Base-by-base conservation (phyloP, 441 rosid species). In the Metrosideros polymorpha region DNA sequence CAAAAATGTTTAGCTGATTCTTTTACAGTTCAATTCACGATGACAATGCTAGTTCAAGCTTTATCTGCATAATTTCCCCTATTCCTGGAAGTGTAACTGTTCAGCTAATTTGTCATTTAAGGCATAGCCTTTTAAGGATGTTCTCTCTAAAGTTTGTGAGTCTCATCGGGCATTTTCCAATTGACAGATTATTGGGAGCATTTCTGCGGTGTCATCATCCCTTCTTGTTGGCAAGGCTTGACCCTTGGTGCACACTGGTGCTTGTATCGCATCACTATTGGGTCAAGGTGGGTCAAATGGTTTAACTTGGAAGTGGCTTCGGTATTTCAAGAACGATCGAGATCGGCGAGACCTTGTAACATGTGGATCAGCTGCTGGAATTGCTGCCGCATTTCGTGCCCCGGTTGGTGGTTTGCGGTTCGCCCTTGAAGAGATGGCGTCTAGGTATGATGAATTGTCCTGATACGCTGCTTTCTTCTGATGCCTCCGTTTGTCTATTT, bases 331-430 rank as follows among this genome's bases (percentile, higher is more conserved):
- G 85, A 95, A 97, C 84, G 99, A 97, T 53, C 89, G 96, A 87
- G 99, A 97, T 84, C 90, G 96, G 52, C 90, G 98, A 87, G 99
- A 97, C 89, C 95, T 95, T 87, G 96, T 95, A 25, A 95, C 99
- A 27, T 97, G 98, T 84, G 99, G 98, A 56, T 91, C 98, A 24
- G 98, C 99, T 86, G 98, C 98, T 87, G 99, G 99, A 88, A 97
- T 97, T 45, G 96, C 99, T 85, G 96, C 95, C 19, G 93, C 99
- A 4, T 96, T 97, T 87, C 96, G 98, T 85, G 94, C 98, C 83
- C 99, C 98, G 2, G 97, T 97, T 32, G 98, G 98, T 82, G 99
- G 99, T 85, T 93, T 95, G 88, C 89, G 95, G 82, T 97, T 97
- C 82, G 93, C 98, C 42, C 92, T 97, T 66, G 98, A 97, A 90